These are phyloP conservation scores for Cystobasidium pallidum DNA, from an alignment of 1,284 basidiomycete genomes.

Conservation along the genomic window DNA sequence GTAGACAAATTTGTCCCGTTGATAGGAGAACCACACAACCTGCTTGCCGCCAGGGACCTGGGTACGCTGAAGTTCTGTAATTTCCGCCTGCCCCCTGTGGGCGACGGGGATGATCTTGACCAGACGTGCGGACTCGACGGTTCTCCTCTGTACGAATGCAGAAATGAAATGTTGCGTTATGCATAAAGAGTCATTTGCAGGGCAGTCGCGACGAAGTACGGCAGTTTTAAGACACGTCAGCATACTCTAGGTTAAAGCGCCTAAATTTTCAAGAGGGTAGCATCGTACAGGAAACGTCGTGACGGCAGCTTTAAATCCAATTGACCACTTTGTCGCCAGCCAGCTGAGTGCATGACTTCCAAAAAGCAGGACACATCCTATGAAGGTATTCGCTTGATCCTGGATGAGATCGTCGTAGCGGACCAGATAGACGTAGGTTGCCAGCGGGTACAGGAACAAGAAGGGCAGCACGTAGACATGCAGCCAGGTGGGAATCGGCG, in stretches of 20 bases:
- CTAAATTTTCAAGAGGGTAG: conserved; percentile 45
- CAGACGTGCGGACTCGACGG: conserved; percentile 73
- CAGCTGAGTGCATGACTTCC: conserved; percentile 90
- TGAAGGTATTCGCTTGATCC: conserved; percentile 69
- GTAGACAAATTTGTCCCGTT: conserved; percentile 90
- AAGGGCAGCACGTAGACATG: conserved; percentile 57
- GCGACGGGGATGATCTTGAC: conserved; percentile 81
- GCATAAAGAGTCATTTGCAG: conserved; percentile 9
- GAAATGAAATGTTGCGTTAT: neutral
- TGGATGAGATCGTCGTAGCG: conserved; percentile 50
- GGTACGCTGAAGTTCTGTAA: conserved; percentile 67
- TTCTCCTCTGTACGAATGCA: conserved; percentile 59
- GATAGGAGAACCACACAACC: conserved; percentile 88
- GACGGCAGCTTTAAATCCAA: conserved; percentile 74
- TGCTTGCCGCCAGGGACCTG: conserved; percentile 59
- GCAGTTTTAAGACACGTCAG: conserved; percentile 23
- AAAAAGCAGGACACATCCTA: conserved; percentile 82
- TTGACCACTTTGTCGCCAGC: conserved; percentile 87
- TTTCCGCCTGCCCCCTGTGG: conserved; percentile 89
- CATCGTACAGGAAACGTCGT: conserved; percentile 65
- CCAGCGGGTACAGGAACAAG: conserved; percentile 56
- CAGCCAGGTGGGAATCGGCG: conserved; percentile 22
- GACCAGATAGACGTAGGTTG: conserved; percentile 78
- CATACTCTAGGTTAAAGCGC: neutral
- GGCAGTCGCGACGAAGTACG: neutral